Percentiles rank a stretch among this genome's conserved stretches.
Evolutionary conservation across 2,329 filamentous ascomycete species (phyloP).

Genomic region (Mollisia scopiformis): DNA sequence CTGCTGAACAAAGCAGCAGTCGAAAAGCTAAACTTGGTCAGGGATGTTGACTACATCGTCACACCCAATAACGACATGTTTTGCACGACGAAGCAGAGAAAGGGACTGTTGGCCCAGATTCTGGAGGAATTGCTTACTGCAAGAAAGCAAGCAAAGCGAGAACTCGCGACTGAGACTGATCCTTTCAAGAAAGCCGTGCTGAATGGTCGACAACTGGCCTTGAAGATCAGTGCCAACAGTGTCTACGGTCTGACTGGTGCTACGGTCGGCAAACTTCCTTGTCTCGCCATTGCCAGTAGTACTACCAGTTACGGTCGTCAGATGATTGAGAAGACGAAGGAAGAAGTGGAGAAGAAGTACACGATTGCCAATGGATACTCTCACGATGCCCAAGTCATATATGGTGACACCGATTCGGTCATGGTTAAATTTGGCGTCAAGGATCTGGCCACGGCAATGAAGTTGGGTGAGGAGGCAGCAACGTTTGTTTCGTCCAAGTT

Average conservation of each 20-base stretch:
- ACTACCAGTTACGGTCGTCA: constrained; percentile 96
- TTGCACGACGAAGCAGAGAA: constrained; percentile 83
- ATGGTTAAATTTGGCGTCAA: constrained; percentile 98
- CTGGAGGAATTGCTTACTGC: constrained; percentile 89
- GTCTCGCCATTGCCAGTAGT: constrained; percentile 92
- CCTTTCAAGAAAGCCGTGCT: constrained; percentile 97
- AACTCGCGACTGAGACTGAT: constrained; percentile 86
- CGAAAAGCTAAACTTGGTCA: constrained; percentile 75
- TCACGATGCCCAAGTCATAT: constrained; percentile 95
- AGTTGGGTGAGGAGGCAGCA: constrained; percentile 90
- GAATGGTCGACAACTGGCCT: constrained; percentile 92
- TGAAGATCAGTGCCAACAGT: constrained; percentile 97
- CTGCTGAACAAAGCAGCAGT: constrained; percentile 78
- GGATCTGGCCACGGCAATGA: constrained; percentile 88
- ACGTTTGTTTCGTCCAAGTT: constrained; percentile 90
- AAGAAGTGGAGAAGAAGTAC: constrained; percentile 90
- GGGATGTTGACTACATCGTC: constrained; percentile 94
- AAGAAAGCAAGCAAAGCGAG: constrained; percentile 91
- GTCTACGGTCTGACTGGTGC: constrained; percentile 98
- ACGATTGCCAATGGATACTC: constrained; percentile 92
- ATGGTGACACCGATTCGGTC: constrained; percentile 98
- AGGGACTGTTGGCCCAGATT: constrained; percentile 93
- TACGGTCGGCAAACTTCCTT: constrained; percentile 93
- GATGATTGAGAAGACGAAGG: constrained; percentile 98
- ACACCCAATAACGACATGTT: constrained; percentile 96